phyloP scores from a whole-genome alignment of 2,329 filamentous ascomycete genomes.

The Cladosporium sp. region DNA sequence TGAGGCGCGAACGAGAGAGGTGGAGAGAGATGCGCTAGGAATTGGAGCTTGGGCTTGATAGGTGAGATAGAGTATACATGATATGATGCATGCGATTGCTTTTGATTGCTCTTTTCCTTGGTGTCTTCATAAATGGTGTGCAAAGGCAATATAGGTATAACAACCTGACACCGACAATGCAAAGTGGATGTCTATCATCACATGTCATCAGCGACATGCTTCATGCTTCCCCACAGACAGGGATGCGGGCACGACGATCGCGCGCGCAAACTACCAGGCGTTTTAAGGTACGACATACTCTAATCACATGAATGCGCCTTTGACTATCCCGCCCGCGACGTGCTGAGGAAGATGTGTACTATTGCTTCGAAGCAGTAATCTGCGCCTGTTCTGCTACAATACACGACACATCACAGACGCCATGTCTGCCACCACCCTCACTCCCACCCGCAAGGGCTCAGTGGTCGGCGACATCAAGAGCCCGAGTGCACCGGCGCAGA shows the following conservation, averaged over 20 bases:
- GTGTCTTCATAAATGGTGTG: not conserved
- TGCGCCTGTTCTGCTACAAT: not conserved
- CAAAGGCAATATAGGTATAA: not conserved
- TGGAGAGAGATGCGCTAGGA: not conserved
- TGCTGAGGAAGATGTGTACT: not conserved
- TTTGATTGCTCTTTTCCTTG: not conserved
- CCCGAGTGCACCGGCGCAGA: conserved; percentile 38
- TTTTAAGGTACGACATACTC: not conserved
- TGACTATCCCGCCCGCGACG: not conserved
- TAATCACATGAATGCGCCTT: not conserved
- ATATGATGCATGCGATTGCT: not conserved
- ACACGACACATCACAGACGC: not conserved
- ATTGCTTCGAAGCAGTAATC: not conserved
- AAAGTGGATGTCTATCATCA: not conserved
- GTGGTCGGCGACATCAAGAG: conserved; percentile 37
- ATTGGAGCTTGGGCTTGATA: not conserved
- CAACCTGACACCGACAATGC: not conserved
- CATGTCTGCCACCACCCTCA: conserved; percentile 37
- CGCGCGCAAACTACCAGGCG: not conserved
- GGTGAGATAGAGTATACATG: not conserved
- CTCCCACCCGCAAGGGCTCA: conserved; percentile 41
- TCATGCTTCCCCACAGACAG: conserved; percentile 1
- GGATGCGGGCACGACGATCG: not conserved
- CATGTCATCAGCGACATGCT: not conserved
- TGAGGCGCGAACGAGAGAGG: conserved; percentile 38